These are phyloP conservation scores for Cyclospora cayetanensis DNA, from an alignment of 169 alveolate genomes.

Conservation along the genomic window DNA sequence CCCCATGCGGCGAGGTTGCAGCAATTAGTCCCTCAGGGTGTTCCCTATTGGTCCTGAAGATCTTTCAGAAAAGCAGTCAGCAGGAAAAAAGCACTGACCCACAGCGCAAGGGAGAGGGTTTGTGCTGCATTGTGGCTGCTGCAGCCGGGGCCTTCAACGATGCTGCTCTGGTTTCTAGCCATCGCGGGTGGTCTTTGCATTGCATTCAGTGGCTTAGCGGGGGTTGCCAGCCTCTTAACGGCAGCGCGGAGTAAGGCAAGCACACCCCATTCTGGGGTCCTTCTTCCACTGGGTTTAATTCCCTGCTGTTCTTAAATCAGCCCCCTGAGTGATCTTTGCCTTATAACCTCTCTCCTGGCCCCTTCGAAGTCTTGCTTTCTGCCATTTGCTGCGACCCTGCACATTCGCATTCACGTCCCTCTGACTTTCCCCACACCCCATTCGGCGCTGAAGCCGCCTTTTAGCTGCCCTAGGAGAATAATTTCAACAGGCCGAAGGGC, in stretches of 20 bases:
- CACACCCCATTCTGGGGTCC: background rate
- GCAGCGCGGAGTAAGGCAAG: background rate
- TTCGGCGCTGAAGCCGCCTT: no score
- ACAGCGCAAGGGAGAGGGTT: no score
- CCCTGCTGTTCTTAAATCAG: background rate
- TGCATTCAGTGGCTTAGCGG: slow-evolving; percentile 14
- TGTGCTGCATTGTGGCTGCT: background rate
- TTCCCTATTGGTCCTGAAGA: no score
- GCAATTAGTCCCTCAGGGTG: no score
- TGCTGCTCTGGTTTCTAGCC: slow-evolving; percentile 16
- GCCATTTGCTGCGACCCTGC: background rate
- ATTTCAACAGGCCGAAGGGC: no score
- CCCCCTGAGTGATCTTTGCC: background rate
- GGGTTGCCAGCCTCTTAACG: background rate
- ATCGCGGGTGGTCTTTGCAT: slow-evolving; percentile 33
- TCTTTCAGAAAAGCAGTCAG: no score
- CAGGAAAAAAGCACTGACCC: no score
- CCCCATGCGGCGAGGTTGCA: no score
- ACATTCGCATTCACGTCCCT: no score
- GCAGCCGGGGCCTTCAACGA: slow-evolving; percentile 7
- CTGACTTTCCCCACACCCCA: no score
- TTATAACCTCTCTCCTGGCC: background rate
- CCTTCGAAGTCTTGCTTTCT: background rate
- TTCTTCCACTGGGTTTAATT: background rate
- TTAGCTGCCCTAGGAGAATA: no score